These are phyloP conservation scores for Tricladium varicosporioides DNA, from an alignment of 2,329 filamentous ascomycete genomes.

Conservation along the genomic window DNA sequence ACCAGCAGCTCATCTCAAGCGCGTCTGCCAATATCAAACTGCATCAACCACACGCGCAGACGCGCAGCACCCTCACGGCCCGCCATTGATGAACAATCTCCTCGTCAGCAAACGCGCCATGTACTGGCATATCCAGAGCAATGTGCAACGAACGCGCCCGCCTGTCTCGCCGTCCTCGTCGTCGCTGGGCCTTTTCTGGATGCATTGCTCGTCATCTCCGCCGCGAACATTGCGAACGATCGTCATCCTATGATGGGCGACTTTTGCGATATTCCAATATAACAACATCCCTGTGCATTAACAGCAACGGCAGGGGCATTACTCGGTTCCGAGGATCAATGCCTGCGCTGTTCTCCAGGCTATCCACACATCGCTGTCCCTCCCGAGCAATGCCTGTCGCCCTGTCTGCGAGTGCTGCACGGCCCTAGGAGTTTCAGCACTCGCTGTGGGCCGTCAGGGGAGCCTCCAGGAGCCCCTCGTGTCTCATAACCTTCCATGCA, in stretches of 20 bases:
- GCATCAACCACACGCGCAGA: not conserved
- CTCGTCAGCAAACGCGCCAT: not conserved
- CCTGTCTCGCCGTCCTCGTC: not conserved
- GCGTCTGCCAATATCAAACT: not conserved
- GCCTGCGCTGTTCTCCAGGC: conserved; percentile 9
- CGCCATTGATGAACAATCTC: not conserved
- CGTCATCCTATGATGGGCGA: conserved; percentile 4
- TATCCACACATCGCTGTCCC: not conserved
- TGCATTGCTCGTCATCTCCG: conserved; percentile 18
- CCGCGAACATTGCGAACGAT: not conserved
- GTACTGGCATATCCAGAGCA: not conserved
- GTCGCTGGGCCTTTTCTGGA: conserved; percentile 2
- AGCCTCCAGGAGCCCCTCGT: not conserved
- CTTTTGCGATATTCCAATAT: conserved; percentile 10
- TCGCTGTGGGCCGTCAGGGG: not conserved
- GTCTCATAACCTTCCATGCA: conserved; percentile 30
- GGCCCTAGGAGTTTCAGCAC: conserved; percentile 4
- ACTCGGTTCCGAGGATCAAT: conserved; percentile 12
- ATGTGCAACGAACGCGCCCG: too few relatives aligned
- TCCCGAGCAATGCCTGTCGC: conserved; percentile 4
- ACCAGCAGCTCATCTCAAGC: not conserved
- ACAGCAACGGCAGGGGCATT: conserved; percentile 1
- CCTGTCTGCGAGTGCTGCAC: not conserved
- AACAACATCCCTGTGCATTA: conserved; percentile 13
- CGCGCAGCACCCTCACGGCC: not conserved